Percentiles rank a stretch among this genome's conserved stretches.
Evolutionary conservation across 306 rosid species (phyloP).

Genomic region (Rosa persica): DNA sequence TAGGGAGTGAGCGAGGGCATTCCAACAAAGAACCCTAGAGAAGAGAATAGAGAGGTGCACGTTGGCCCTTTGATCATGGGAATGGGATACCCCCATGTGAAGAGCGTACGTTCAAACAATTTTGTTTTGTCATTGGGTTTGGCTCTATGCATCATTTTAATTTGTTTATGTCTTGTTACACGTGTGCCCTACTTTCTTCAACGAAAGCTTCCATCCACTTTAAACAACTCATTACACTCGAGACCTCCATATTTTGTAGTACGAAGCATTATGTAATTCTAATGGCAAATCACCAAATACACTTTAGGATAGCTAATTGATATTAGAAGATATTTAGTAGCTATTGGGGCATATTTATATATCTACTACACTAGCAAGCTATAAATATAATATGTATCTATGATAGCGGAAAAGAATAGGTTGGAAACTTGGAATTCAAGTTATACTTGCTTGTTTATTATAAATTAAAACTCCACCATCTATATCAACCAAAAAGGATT

Average conservation of each 20-base stretch:
- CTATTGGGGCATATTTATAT: background rate
- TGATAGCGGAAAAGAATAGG: background rate
- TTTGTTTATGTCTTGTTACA: slow-evolving; percentile 27
- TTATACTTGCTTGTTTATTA: background rate
- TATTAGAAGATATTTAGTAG: background rate
- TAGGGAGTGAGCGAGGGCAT: slow-evolving; percentile 43
- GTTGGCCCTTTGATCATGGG: slow-evolving; percentile 52
- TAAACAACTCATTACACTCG: slow-evolving; percentile 40
- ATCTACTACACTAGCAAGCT: background rate
- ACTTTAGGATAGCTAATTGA: background rate
- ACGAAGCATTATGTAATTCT: background rate
- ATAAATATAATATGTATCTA: background rate
- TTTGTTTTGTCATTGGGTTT: slow-evolving; percentile 38
- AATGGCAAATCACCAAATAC: background rate
- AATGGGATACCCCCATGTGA: slow-evolving; percentile 54
- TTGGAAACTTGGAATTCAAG: background rate
- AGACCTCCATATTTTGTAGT: slow-evolving; percentile 7
- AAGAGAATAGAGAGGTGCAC: slow-evolving; percentile 32
- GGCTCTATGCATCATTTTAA: slow-evolving; percentile 25
- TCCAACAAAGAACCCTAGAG: slow-evolving; percentile 28
- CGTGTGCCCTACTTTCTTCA: slow-evolving; percentile 44
- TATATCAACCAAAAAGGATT: background rate
- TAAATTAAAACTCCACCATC: background rate
- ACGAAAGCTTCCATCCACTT: slow-evolving; percentile 8
- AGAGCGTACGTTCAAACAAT: slow-evolving; percentile 38